These are phyloP conservation scores for Drechslerella stenobrocha DNA, from an alignment of 2,329 filamentous ascomycete species.

Conservation along the genomic window DNA sequence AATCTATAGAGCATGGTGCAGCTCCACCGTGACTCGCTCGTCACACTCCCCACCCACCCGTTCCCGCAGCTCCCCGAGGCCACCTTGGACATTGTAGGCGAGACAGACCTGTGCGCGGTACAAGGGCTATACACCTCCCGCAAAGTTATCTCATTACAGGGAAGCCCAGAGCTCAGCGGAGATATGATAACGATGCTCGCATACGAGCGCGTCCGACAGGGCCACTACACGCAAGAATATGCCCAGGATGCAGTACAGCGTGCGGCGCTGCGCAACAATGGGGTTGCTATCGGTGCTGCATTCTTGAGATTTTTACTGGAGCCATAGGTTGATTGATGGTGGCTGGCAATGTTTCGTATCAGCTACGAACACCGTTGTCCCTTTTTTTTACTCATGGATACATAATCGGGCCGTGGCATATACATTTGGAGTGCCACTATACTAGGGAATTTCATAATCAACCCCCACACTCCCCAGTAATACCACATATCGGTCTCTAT, in stretches of 20 bases:
- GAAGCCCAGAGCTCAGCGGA: constrained; percentile 79
- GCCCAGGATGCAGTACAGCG: constrained; percentile 70
- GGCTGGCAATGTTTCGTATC: too few relatives aligned
- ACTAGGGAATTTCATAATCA: too few relatives aligned
- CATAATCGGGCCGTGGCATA: too few relatives aligned
- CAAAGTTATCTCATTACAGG: constrained; percentile 75
- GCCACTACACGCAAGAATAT: constrained; percentile 70
- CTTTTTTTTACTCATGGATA: too few relatives aligned
- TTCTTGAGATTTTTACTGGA: constrained; percentile 72
- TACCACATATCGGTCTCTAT: too few relatives aligned
- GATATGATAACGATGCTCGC: constrained; percentile 72
- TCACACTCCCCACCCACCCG: constrained; percentile 51
- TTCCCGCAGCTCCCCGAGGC: constrained; percentile 62
- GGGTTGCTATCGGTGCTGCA: constrained; percentile 70
- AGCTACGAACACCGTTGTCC: too few relatives aligned
- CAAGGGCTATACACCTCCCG: constrained; percentile 75
- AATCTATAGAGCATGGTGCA: constrained; percentile 69
- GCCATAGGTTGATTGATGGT: too few relatives aligned
- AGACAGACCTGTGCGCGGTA: constrained; percentile 69
- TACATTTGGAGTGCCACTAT: too few relatives aligned
- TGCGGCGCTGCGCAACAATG: constrained; percentile 72
- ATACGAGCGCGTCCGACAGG: constrained; percentile 65
- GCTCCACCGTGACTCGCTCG: constrained; percentile 82
- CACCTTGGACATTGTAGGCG: constrained; percentile 65
- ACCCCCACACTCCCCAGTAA: too few relatives aligned